These are phyloP conservation scores for Apiospora kogelbergensis DNA, from an alignment of 2,329 filamentous ascomycete genomes.

Conservation along the genomic window DNA sequence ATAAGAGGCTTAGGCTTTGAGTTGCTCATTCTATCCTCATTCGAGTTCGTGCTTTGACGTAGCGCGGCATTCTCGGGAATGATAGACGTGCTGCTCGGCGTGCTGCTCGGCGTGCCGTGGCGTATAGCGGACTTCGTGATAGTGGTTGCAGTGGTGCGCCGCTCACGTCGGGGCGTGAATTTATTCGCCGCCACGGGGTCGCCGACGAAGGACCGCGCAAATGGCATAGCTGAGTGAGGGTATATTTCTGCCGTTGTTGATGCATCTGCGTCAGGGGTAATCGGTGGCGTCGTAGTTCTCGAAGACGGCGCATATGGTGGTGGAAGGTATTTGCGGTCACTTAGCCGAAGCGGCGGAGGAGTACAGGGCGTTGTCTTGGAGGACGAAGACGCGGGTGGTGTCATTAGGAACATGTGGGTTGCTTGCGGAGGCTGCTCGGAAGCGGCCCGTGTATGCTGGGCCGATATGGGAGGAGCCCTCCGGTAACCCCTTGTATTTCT, in stretches of 20 bases:
- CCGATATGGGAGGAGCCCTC: conserved; percentile 19
- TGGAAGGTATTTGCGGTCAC: conserved; percentile 44
- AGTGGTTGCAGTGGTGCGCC: conserved; percentile 18
- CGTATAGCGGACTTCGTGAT: conserved; percentile 11
- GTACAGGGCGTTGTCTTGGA: conserved; percentile 34
- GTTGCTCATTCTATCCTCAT: conserved; percentile 12
- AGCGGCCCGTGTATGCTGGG: conserved; percentile 25
- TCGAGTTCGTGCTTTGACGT: conserved; percentile 17
- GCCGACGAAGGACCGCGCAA: conserved; percentile 32
- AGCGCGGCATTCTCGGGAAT: conserved; percentile 20
- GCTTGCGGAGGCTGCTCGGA: conserved; percentile 25
- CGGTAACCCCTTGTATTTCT: conserved; percentile 20
- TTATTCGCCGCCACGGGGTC: conserved; percentile 37
- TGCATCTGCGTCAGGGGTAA: neutral
- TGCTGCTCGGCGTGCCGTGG: conserved; percentile 15
- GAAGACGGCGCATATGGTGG: neutral
- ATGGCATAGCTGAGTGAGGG: neutral
- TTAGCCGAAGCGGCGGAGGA: conserved; percentile 45
- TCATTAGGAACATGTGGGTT: conserved; percentile 44
- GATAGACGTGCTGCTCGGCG: conserved; percentile 14
- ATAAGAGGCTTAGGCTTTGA: neutral
- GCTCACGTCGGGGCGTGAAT: conserved; percentile 34
- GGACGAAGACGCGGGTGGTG: conserved; percentile 33
- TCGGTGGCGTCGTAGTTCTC: neutral
- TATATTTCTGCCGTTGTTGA: neutral